Percentiles rank a stretch among this genome's conserved stretches.
These are phyloP conservation scores for Suhomyces prunicola DNA, from an alignment of 805 yeast species.

Conservation along the genomic window DNA sequence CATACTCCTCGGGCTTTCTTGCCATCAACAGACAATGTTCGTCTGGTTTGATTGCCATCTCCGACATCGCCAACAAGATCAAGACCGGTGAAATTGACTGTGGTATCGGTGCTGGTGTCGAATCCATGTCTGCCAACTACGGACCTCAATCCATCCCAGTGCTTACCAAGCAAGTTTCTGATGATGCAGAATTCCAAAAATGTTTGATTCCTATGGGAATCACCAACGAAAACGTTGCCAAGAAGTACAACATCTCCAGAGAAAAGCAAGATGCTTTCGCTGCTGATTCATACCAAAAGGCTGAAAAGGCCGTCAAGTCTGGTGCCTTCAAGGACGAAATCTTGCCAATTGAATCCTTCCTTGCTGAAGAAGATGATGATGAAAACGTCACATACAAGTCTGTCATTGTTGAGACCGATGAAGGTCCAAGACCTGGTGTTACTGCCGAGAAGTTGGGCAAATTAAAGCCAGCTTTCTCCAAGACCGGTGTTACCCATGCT, in stretches of 20 bases:
- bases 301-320: conserved; percentile 63
- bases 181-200: conserved; percentile 45
- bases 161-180: conserved; percentile 33
- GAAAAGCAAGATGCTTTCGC: conserved; percentile 83
- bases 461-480: conserved; percentile 82
- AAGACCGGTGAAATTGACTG: conserved; percentile 82
- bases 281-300: conserved; percentile 81
- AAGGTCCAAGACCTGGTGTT: conserved; percentile 87
- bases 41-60: conserved; percentile 86
- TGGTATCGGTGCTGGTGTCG: conserved; percentile 92
- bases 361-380: conserved; percentile 52
- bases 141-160: conserved; percentile 73
- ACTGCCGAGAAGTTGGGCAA: conserved; percentile 72
- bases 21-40: conserved; percentile 95
- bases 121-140: conserved; percentile 87
- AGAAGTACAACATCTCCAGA: conserved; percentile 61
- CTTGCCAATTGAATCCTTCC: conserved; percentile 67
- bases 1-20: conserved; percentile 70
- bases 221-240: conserved; percentile 88
- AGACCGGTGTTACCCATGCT: conserved; percentile 86
- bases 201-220: conserved; percentile 96
- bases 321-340: conserved; percentile 90
- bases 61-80: conserved; percentile 87
- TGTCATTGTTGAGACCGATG: conserved; percentile 62
- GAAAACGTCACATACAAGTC: conserved; percentile 45